Evolutionary conservation across 306 rosid genomes (phyloP).

Genomic region (Luffa acutangula): DNA sequence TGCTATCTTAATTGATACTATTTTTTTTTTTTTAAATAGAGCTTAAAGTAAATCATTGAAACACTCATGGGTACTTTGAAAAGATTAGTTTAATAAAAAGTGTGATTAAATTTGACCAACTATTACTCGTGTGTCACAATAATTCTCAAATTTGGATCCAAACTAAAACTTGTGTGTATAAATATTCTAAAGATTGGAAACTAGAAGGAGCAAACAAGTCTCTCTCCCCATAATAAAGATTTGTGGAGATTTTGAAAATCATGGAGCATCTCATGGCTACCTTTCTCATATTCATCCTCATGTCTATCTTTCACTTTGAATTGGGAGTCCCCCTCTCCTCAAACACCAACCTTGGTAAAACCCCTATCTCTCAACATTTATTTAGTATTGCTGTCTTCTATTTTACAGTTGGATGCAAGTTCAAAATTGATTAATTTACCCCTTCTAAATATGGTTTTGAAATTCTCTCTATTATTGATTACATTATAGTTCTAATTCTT

Average conservation of each 20-base stretch:
- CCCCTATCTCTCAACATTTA: background rate
- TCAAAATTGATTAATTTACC: no score
- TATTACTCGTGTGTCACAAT: no score
- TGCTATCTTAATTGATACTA: no score
- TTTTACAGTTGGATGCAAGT: no score
- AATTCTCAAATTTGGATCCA: background rate
- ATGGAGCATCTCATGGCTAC: background rate
- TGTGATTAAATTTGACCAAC: no score
- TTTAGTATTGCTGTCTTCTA: background rate
- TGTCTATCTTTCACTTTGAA: background rate
- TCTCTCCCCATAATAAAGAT: background rate
- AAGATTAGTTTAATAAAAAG: no score
- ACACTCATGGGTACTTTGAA: no score
- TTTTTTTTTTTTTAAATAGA: no score
- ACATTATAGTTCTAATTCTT: background rate
- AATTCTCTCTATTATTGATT: background rate
- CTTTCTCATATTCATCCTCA: background rate
- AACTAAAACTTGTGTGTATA: background rate
- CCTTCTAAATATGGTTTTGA: no score
- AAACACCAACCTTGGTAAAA: background rate
- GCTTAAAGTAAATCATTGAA: no score
- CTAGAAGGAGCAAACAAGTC: background rate
- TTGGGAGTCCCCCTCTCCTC: background rate
- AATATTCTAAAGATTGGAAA: background rate
- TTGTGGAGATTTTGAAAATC: background rate